These are phyloP conservation scores for Lactuca saligna DNA, from an alignment of 129 eudicot species.

Conservation along the genomic window DNA sequence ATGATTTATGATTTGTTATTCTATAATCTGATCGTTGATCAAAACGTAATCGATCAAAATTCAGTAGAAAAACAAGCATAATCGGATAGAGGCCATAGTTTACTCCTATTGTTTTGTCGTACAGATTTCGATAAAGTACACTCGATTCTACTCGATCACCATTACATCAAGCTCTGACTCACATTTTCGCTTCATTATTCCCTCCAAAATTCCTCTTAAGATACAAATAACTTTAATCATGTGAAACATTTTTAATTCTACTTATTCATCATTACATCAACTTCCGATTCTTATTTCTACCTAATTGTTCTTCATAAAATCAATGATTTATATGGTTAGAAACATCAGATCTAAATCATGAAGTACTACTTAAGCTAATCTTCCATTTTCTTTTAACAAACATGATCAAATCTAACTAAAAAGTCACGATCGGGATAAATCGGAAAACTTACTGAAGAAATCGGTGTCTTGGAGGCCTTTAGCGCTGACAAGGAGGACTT, in stretches of 20 bases:
- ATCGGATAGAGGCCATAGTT: slow-evolving; percentile 7
- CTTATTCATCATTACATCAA: slow-evolving; percentile 6
- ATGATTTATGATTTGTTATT: background rate
- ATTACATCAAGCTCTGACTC: background rate
- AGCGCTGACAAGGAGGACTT: slow-evolving; percentile 60
- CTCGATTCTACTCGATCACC: background rate
- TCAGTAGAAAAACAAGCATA: background rate
- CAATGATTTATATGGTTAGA: background rate
- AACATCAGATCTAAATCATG: slow-evolving; percentile 21
- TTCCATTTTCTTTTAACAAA: background rate
- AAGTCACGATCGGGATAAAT: background rate
- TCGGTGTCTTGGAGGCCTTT: slow-evolving; percentile 78
- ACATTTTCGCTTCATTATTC: background rate
- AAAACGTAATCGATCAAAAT: background rate
- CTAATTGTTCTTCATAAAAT: background rate
- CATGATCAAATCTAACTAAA: background rate
- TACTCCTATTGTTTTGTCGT: background rate
- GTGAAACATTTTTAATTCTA: background rate
- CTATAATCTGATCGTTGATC: slow-evolving; percentile 7
- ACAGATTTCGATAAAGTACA: background rate
- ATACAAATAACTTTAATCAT: background rate
- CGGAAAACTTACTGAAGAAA: slow-evolving; percentile 48
- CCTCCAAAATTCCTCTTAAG: background rate
- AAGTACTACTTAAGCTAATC: background rate
- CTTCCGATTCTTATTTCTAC: background rate